A percentile compares a stretch with the other conserved stretches of the same genome.
Conservation (phyloP, 192 early-diverging fungal genomes). For the Rhizoclosmatium globosum region DNA sequence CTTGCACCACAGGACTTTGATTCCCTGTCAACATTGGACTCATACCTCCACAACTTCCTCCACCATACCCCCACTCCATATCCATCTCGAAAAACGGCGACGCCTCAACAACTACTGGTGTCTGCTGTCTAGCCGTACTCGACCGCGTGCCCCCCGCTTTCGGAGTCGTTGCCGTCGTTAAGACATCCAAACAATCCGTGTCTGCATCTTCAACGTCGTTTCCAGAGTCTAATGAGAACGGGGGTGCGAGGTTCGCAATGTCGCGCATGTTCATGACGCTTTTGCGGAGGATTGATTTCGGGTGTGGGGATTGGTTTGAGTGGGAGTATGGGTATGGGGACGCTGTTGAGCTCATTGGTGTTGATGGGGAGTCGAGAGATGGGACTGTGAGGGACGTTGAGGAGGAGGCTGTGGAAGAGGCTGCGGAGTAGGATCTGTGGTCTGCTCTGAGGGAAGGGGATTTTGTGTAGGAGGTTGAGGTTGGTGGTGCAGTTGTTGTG, state of each 20-base stretch:
- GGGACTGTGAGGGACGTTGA: not conserved
- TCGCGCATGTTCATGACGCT: not conserved
- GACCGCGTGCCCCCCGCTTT: not conserved
- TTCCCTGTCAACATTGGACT: not conserved
- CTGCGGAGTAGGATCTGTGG: too few species aligned
- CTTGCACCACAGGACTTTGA: not conserved
- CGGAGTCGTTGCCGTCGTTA: not conserved
- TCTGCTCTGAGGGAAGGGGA: too few species aligned
- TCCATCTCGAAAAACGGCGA: slow-evolving; percentile 4
- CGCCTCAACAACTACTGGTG: not conserved
- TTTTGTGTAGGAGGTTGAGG: too few species aligned
- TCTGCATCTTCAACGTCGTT: not conserved
- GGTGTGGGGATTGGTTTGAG: not conserved
- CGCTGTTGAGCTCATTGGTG: not conserved
- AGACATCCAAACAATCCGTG: not conserved
- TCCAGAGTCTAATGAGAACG: not conserved
- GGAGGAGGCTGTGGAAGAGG: not conserved
- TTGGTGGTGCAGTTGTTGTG: too few species aligned
- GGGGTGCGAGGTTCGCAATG: slow-evolving; percentile 2
- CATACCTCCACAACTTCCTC: not conserved
- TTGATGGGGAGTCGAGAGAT: not conserved
- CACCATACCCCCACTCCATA: not conserved
- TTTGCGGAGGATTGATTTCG: not conserved
- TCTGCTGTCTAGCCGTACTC: not conserved
- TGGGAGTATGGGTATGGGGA: not conserved